Conservation (phyloP, 129 eudicot genomes). For the Flaveria linearis region DNA sequence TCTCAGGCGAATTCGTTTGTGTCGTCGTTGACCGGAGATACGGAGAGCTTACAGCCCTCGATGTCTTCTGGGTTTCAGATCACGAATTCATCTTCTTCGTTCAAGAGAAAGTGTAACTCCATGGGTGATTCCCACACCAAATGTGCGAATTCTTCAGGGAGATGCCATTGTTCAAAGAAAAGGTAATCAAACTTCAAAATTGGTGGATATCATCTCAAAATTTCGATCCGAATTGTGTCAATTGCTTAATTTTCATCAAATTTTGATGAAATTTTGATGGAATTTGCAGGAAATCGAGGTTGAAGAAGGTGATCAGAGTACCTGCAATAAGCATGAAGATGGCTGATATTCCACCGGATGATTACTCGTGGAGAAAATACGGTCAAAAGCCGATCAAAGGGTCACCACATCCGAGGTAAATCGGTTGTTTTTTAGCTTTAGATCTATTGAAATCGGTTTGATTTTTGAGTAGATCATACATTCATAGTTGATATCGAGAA, state of each 20-base stretch:
- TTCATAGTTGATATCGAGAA: slow-evolving; percentile 21
- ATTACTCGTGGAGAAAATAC: slow-evolving; percentile 95
- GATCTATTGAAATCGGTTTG: neutral
- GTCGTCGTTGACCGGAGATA: slow-evolving; percentile 78
- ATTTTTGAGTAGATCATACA: neutral
- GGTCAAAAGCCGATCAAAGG: slow-evolving; percentile 99
- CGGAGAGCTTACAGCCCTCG: slow-evolving; percentile 73
- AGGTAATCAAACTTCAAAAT: slow-evolving; percentile 39
- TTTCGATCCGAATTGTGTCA: no score
- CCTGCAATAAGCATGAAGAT: slow-evolving; percentile 94
- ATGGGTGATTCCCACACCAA: slow-evolving; percentile 68
- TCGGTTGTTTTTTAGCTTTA: neutral
- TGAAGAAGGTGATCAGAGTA: slow-evolving; percentile 72
- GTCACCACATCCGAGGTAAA: slow-evolving; percentile 93
- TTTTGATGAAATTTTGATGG: no score
- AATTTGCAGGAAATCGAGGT: slow-evolving; percentile 67
- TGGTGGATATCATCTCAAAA: no score
- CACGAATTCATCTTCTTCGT: slow-evolving; percentile 75
- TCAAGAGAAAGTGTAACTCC: slow-evolving; percentile 85
- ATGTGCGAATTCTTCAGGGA: slow-evolving; percentile 68
- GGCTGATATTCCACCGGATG: slow-evolving; percentile 98
- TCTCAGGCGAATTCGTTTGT: slow-evolving; percentile 53
- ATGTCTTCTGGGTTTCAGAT: slow-evolving; percentile 94
- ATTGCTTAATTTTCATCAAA: no score
- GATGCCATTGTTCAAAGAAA: slow-evolving; percentile 97